Evolutionary conservation across 2,329 filamentous ascomycete genomes (phyloP).

Genomic region (Cryphonectria radicalis): DNA sequence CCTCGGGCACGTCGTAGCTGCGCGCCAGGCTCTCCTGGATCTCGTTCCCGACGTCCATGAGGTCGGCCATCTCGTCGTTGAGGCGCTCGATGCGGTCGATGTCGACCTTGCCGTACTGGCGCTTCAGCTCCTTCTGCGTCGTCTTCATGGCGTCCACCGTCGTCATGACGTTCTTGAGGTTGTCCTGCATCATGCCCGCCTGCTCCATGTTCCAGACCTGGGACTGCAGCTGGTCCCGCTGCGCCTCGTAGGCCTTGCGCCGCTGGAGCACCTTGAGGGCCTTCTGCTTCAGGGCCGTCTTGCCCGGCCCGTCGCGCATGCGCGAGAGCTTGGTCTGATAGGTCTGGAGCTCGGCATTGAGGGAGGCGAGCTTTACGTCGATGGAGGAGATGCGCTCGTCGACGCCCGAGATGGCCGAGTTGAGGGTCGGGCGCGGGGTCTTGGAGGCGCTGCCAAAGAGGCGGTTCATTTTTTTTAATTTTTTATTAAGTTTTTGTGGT

Average conservation of each 20-base stretch:
- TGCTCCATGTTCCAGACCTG: slow-evolving; percentile 99
- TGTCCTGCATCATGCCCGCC: slow-evolving; percentile 97
- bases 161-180: slow-evolving; percentile 97
- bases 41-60: slow-evolving; percentile 97
- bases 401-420: slow-evolving; percentile 81
- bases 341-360: slow-evolving; percentile 86
- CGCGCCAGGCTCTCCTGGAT: slow-evolving; percentile 93
- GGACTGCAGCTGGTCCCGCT: slow-evolving; percentile 89
- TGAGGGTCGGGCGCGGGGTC: slow-evolving; percentile 87
- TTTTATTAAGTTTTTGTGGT: too few species aligned
- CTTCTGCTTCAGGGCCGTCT: slow-evolving; percentile 90
- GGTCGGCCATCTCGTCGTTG: slow-evolving; percentile 98
- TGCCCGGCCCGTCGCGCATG: slow-evolving; percentile 95
- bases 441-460: slow-evolving; percentile 89
- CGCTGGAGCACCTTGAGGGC: slow-evolving; percentile 92
- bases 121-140: slow-evolving; percentile 88
- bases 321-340: slow-evolving; percentile 88
- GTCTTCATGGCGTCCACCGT: slow-evolving; percentile 98
- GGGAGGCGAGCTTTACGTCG: slow-evolving; percentile 91
- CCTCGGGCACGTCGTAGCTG: slow-evolving; percentile 93
- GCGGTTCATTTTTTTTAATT: slow-evolving; percentile 73
- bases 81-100: slow-evolving; percentile 96
- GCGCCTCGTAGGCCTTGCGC: slow-evolving; percentile 90
- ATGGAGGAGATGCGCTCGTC: slow-evolving; percentile 83
- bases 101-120: slow-evolving; percentile 96